Percentiles rank a stretch among this genome's conserved stretches.
Conservation (phyloP, 2,329 filamentous ascomycete genomes). For the Colletotrichum chlorophyti region DNA sequence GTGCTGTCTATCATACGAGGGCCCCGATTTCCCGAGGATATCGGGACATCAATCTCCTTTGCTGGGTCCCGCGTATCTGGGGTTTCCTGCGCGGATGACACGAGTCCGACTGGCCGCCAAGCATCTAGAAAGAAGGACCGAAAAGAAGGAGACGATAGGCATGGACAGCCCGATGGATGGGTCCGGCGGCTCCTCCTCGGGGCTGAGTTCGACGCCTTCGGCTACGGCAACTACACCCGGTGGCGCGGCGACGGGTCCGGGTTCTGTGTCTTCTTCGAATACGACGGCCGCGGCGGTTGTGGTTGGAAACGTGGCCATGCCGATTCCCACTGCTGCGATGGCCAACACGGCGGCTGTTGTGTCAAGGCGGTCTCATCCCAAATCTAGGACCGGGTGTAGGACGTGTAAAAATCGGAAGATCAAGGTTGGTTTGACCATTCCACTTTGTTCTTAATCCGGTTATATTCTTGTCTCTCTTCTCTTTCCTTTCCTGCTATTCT, state of each 20-base stretch:
- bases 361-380: constrained; percentile 60
- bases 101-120: too few species aligned
- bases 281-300: neutral
- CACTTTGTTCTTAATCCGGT: neutral
- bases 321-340: neutral
- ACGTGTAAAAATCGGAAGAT: constrained; percentile 63
- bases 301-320: neutral
- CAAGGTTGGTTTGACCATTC: constrained; percentile 44
- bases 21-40: too few species aligned
- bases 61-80: too few species aligned
- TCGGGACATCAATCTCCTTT: too few species aligned
- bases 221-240: constrained; percentile 19
- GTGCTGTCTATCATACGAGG: too few species aligned
- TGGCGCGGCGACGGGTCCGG: neutral
- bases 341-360: constrained; percentile 10
- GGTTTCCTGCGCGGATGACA: too few species aligned
- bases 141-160: too few species aligned
- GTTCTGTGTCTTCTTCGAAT: neutral
- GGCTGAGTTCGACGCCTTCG: constrained; percentile 23
- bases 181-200: constrained; percentile 25
- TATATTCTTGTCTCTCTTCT: neutral
- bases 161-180: constrained; percentile 29
- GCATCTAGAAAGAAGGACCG: too few species aligned
- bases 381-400: constrained; percentile 59
- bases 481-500: neutral